These are phyloP conservation scores for Mycena belliarum DNA, from an alignment of 768 basidiomycete species.

Conservation along the genomic window DNA sequence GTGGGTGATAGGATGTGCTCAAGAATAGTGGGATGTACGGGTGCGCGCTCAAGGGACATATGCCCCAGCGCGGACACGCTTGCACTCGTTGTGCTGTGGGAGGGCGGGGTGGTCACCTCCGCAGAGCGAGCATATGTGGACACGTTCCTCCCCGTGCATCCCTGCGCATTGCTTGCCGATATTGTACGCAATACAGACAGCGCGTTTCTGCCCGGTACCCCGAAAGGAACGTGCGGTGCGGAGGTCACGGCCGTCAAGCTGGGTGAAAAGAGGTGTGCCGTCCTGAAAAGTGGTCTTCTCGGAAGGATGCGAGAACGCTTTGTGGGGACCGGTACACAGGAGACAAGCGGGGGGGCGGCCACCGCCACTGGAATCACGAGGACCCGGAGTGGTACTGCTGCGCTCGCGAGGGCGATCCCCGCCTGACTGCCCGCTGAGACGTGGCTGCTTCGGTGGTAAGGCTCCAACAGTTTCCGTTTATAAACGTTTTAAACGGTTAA, in stretches of 20 bases:
- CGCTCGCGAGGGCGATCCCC: background rate
- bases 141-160: background rate
- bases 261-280: constrained; percentile 3
- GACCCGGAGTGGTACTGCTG: background rate
- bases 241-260: background rate
- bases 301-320: background rate
- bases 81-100: constrained; percentile 5
- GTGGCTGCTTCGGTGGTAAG: no score
- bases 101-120: constrained; percentile 22
- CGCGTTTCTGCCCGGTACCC: background rate
- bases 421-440: no score
- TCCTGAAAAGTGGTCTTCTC: constrained; percentile 3
- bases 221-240: background rate
- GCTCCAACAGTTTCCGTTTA: no score
- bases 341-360: constrained; percentile 11
- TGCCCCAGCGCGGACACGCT: background rate
- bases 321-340: constrained; percentile 10
- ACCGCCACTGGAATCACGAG: background rate
- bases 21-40: background rate
- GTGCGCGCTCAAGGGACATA: constrained; percentile 2
- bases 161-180: background rate
- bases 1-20: background rate
- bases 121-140: constrained; percentile 25
- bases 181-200: constrained; percentile 20
- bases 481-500: no score